Conservation (phyloP, 345 rosid genomes). For the Linum lewisii region DNA sequence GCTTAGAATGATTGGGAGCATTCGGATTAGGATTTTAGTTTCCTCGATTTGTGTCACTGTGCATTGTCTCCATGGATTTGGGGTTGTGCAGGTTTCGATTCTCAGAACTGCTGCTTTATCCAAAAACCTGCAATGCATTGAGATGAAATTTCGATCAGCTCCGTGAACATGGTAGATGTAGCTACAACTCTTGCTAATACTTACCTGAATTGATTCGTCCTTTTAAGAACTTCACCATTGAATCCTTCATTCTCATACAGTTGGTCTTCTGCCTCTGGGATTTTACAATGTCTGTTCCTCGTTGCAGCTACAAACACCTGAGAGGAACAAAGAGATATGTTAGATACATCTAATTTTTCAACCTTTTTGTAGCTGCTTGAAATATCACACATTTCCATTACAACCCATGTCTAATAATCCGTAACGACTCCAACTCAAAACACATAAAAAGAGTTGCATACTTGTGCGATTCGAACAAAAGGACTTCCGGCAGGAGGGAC, state of each 20-base stretch:
- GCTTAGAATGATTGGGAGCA: slow-evolving; percentile 47
- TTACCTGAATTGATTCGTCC: slow-evolving; percentile 53
- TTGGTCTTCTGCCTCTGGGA: slow-evolving; percentile 33
- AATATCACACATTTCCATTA: too few species aligned
- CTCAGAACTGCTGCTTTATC: slow-evolving; percentile 41
- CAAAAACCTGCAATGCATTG: slow-evolving; percentile 23
- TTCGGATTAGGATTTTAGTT: slow-evolving; percentile 45
- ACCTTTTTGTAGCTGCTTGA: too few species aligned
- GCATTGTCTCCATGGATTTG: slow-evolving; percentile 43
- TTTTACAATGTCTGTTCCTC: slow-evolving; percentile 28
- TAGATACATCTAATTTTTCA: background rate
- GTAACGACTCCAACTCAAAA: background rate
- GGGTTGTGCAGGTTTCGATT: slow-evolving; percentile 13
- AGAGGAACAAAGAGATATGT: background rate
- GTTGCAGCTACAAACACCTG: slow-evolving; percentile 42
- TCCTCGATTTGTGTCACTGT: slow-evolving; percentile 59
- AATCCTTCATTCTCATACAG: slow-evolving; percentile 31
- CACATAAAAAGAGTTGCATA: slow-evolving; percentile 1
- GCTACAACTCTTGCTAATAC: background rate
- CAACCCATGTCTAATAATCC: too few species aligned
- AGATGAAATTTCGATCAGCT: too few species aligned
- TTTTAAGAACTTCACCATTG: slow-evolving; percentile 27
- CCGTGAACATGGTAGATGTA: too few species aligned
- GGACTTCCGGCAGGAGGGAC: slow-evolving; percentile 42
- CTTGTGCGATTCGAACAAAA: slow-evolving; percentile 38